Percentiles rank a stretch among this genome's conserved stretches.
These are phyloP conservation scores for Pseudogymnoascus sp. DNA, from an alignment of 2,329 filamentous ascomycete genomes.

Conservation along the genomic window DNA sequence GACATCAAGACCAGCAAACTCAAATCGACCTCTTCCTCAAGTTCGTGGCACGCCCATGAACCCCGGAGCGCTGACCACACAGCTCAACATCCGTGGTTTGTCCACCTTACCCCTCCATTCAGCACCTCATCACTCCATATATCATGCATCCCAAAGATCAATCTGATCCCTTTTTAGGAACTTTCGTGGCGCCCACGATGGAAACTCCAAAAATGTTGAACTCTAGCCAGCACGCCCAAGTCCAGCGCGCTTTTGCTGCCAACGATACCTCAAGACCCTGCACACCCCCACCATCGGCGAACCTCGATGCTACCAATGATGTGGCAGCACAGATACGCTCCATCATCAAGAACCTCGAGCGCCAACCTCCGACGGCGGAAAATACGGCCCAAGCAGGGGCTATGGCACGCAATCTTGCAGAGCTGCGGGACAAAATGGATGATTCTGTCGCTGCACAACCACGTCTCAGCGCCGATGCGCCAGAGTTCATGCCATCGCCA, in stretches of 20 bases:
- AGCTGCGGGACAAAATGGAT: neutral
- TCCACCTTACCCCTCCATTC: neutral
- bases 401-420: neutral
- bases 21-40: slow-evolving; percentile 4
- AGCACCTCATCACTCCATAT: neutral
- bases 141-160: neutral
- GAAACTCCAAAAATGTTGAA: neutral
- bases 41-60: neutral
- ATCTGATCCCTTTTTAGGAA: neutral
- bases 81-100: neutral
- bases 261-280: neutral
- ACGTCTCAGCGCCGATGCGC: neutral
- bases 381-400: neutral
- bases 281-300: neutral
- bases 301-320: neutral
- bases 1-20: neutral
- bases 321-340: neutral
- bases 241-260: neutral
- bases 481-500: neutral
- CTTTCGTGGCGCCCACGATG: neutral
- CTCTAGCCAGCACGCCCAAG: neutral
- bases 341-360: slow-evolving; percentile 1
- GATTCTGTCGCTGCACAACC: neutral
- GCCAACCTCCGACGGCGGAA: neutral
- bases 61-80: neutral